Percentiles rank a stretch among this genome's conserved stretches.
These are phyloP conservation scores for Metschnikowia lunata DNA, from an alignment of 805 yeast species.

Conservation along the genomic window DNA sequence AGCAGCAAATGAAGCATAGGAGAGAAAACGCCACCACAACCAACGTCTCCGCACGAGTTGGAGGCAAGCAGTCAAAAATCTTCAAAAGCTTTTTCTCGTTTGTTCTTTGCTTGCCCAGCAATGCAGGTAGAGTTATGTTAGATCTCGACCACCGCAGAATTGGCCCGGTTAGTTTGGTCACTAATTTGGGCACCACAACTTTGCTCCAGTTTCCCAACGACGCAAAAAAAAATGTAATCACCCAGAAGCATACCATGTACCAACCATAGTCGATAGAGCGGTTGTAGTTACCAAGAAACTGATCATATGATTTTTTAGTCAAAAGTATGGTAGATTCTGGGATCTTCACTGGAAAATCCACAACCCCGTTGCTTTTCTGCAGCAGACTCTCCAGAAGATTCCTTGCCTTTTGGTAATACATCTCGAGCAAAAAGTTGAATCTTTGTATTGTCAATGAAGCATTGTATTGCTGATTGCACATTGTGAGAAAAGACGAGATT, in stretches of 20 bases:
- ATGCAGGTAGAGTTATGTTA: slow-evolving; percentile 38
- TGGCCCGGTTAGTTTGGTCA: slow-evolving; percentile 23
- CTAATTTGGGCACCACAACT: slow-evolving; percentile 20
- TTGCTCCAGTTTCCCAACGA: slow-evolving; percentile 33
- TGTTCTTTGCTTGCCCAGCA: slow-evolving; percentile 25
- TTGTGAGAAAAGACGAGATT: slow-evolving; percentile 21
- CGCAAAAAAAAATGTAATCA: slow-evolving; percentile 21
- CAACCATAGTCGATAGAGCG: slow-evolving; percentile 36
- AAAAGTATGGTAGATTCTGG: slow-evolving; percentile 17
- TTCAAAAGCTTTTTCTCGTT: slow-evolving; percentile 20
- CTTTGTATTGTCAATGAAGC: slow-evolving; percentile 19
- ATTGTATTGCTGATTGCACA: slow-evolving; percentile 23
- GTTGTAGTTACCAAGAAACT: slow-evolving; percentile 39
- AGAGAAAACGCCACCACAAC: slow-evolving; percentile 8
- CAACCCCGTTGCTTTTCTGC: neutral
- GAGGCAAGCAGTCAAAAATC: slow-evolving; percentile 26
- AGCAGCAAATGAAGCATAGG: slow-evolving; percentile 1
- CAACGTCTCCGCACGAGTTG: slow-evolving; percentile 15
- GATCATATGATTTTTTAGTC: slow-evolving; percentile 29
- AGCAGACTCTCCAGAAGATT: neutral
- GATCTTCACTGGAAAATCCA: slow-evolving; percentile 26
- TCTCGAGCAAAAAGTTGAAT: slow-evolving; percentile 19
- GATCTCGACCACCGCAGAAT: slow-evolving; percentile 30
- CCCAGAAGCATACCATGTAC: slow-evolving; percentile 31
- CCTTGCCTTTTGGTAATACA: slow-evolving; percentile 6